Conservation (phyloP, 2,329 filamentous ascomycete species). For the Stylonectria norvegica region DNA sequence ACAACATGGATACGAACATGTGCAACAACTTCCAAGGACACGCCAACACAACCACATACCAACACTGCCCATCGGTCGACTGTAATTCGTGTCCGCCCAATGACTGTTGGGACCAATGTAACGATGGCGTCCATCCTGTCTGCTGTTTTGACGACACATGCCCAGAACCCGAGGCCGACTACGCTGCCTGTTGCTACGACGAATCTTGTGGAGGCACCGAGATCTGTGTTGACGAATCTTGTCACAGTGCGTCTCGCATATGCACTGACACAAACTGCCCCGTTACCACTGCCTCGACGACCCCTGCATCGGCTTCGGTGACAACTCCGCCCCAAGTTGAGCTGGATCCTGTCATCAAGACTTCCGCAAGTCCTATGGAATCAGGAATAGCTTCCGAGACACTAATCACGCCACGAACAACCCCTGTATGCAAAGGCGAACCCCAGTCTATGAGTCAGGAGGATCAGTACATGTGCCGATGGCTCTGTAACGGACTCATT, state of each 20-base stretch:
- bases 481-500: conserved; percentile 26
- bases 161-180: conserved; percentile 20
- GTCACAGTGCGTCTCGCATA: conserved; percentile 33
- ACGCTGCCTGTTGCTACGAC: conserved; percentile 27
- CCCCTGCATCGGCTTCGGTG: conserved; percentile 26
- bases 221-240: conserved; percentile 29
- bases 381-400: conserved; percentile 5
- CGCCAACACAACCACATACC: conserved; percentile 21
- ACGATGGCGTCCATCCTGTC: conserved; percentile 21
- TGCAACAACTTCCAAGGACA: no score
- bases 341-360: conserved; percentile 19
- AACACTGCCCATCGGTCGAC: conserved; percentile 32
- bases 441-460: conserved; percentile 4
- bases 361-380: conserved; percentile 17
- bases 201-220: conserved; percentile 33
- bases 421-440: background rate
- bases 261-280: conserved; percentile 36
- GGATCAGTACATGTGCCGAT: conserved; percentile 33
- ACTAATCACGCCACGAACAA: background rate
- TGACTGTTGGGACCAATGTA: conserved; percentile 34
- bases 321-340: conserved; percentile 29
- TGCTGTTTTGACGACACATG: conserved; percentile 38
- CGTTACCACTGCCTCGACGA: conserved; percentile 22
- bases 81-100: conserved; percentile 33
- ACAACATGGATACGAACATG: no score